Conservation (phyloP, 1,284 basidiomycete species). For the Blastosporella zonata region DNA sequence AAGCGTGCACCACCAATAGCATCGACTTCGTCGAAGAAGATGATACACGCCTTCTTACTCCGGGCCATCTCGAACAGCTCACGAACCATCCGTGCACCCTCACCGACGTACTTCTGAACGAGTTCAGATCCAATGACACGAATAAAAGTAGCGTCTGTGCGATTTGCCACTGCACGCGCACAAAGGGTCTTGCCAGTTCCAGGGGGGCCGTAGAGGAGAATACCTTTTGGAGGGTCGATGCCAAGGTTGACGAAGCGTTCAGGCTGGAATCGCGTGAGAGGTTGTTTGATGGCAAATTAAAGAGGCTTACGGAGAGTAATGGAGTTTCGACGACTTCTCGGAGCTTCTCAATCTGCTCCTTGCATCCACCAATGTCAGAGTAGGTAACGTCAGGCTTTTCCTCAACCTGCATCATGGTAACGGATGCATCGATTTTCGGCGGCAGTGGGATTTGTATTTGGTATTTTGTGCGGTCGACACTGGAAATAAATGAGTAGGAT, state of each 20-base stretch:
- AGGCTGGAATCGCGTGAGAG: slow-evolving; percentile 56
- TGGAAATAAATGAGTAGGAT: slow-evolving; percentile 26
- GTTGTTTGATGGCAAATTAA: not conserved
- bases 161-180: slow-evolving; percentile 96
- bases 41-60: slow-evolving; percentile 98
- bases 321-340: slow-evolving; percentile 98
- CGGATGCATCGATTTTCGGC: slow-evolving; percentile 98
- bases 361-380: slow-evolving; percentile 97
- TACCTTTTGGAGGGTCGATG: slow-evolving; percentile 99
- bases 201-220: slow-evolving; percentile 94
- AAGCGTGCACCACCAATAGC: slow-evolving; percentile 99
- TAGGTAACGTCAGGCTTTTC: slow-evolving; percentile 99
- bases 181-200: slow-evolving; percentile 99
- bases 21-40: slow-evolving; percentile 99
- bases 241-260: slow-evolving; percentile 98
- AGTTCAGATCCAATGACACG: slow-evolving; percentile 98
- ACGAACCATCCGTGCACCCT: slow-evolving; percentile 98
- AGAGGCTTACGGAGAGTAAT: slow-evolving; percentile 77
- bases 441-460: slow-evolving; percentile 99
- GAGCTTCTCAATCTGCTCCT: slow-evolving; percentile 99
- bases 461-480: slow-evolving; percentile 93
- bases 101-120: slow-evolving; percentile 99
- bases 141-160: slow-evolving; percentile 99
- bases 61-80: slow-evolving; percentile 99
- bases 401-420: slow-evolving; percentile 99